Conservation (phyloP, 257 asterid genomes). For the Solanum virginianum region DNA sequence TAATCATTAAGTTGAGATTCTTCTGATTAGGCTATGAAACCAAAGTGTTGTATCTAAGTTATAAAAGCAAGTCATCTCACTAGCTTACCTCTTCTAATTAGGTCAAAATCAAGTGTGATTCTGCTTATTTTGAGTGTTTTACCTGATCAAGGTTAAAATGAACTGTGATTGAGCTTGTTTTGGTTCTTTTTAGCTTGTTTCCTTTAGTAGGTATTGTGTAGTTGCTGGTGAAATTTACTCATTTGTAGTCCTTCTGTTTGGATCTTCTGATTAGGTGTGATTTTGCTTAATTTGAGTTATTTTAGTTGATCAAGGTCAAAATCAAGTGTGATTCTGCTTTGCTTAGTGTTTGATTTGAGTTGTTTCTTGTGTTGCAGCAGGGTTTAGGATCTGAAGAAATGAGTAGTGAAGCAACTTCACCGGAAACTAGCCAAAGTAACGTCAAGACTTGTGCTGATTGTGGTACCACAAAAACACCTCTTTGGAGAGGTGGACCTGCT, state of each 20-base stretch:
- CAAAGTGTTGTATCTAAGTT: slow-evolving; percentile 65
- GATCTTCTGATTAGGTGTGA: background rate
- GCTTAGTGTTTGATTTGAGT: background rate
- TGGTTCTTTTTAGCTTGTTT: background rate
- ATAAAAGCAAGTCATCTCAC: slow-evolving; percentile 75
- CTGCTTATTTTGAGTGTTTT: background rate
- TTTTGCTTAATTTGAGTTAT: background rate
- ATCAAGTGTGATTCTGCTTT: background rate
- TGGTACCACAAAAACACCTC: slow-evolving; percentile 91
- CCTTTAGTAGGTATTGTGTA: background rate
- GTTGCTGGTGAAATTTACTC: background rate
- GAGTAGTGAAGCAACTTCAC: slow-evolving; percentile 34
- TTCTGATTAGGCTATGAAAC: background rate
- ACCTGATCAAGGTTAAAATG: background rate
- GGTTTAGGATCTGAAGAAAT: slow-evolving; percentile 32
- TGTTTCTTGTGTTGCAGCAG: background rate
- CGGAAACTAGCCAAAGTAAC: slow-evolving; percentile 39
- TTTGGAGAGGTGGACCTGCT: slow-evolving; percentile 99
- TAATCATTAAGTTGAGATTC: background rate
- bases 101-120: background rate
- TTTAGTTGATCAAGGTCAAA: background rate
- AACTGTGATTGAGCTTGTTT: background rate
- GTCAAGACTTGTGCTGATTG: slow-evolving; percentile 88
- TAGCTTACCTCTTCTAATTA: background rate
- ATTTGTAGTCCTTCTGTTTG: background rate